Conservation (phyloP, 495 filamentous ascomycete genomes). For the Glonium stellatum region DNA sequence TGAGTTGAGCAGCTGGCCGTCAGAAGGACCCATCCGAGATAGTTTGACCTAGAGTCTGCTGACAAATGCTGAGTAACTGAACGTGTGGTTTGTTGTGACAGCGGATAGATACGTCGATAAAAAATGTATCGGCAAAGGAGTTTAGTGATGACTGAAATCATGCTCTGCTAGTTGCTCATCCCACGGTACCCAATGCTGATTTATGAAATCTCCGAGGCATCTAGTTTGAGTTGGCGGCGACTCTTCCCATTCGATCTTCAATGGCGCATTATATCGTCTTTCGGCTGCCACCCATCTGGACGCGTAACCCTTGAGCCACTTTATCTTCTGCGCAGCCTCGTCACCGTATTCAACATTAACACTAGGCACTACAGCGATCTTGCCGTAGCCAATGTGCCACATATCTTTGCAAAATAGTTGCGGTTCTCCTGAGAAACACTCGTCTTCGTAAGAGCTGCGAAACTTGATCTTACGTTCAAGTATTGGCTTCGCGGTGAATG, state of each 20-base stretch:
- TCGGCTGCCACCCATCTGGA: constrained; percentile 24
- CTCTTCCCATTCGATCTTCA: constrained; percentile 30
- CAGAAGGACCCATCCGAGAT: not conserved
- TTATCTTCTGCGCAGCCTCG: constrained; percentile 35
- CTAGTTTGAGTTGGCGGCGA: constrained; percentile 28
- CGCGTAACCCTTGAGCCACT: constrained; percentile 40
- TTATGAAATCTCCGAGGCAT: constrained; percentile 20
- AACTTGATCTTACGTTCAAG: constrained; percentile 36
- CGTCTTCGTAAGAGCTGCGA: constrained; percentile 32
- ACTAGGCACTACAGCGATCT: constrained; percentile 45
- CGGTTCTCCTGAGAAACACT: constrained; percentile 46
- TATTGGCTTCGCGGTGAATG: constrained; percentile 35
- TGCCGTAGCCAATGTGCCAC: constrained; percentile 41
- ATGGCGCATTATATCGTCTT: not conserved
- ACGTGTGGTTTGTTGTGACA: not conserved
- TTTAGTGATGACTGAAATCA: not conserved
- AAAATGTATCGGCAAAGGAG: no score
- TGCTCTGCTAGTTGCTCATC: constrained; percentile 9
- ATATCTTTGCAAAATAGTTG: constrained; percentile 46
- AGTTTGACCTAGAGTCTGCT: not conserved
- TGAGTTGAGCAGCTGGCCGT: not conserved
- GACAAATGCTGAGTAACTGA: not conserved
- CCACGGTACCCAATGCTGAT: constrained; percentile 12
- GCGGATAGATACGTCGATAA: no score
- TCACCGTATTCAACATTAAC: constrained; percentile 45